Evolutionary conservation across 768 basidiomycete genomes (phyloP), one percentile per base, ranked within the genome.

Genomic region (Gymnopilus junonius): DNA sequence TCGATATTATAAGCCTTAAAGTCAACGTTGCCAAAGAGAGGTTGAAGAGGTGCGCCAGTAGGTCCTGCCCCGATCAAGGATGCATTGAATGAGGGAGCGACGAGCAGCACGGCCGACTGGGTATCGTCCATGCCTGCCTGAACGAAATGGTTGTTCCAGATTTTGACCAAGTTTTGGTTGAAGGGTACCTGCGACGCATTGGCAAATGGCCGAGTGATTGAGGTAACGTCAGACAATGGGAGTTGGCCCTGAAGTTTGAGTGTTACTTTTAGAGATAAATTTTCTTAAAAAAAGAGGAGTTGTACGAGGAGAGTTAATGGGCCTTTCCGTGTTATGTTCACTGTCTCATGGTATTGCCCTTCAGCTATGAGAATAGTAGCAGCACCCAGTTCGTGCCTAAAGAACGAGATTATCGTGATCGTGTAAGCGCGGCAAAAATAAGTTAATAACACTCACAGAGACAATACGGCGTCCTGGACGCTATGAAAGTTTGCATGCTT

Each of bases 1-100:
- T 89, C 82, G 62, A 90, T 84, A 65, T 90, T 89, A 64, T 90
- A 89, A 8, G 81, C 84, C 65, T 78, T 87, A 75, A 90, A 89
- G 66, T 91, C 82, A 23, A 70, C 63, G 62, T 77, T 86, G 0
- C 88, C 88, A 56, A 85, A 86, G 11, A 76, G 69, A 4, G 79
- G 78, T 64, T 86, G 80, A 1, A 78, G 71, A 17, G 82, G 86
- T 0, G 86, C 87, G 1, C 87, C 87, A 7, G 80, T 83, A 1
- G 86, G 81, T 1, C 87, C 87, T 1, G 85, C 82, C 3, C 87
- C 87, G 48, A 88, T 87, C 46, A 88, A 73, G 32, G 86, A 83
- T 0, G 82, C 87, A 56, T 82, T 81, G 69, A 82, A 81, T 1
- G 82, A 82, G 10, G 89, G 87, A 1, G 82, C 81, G 34, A 90